Evolutionary conservation across 2,329 filamentous ascomycete genomes (phyloP).

Genomic region (Fusarium sp.): DNA sequence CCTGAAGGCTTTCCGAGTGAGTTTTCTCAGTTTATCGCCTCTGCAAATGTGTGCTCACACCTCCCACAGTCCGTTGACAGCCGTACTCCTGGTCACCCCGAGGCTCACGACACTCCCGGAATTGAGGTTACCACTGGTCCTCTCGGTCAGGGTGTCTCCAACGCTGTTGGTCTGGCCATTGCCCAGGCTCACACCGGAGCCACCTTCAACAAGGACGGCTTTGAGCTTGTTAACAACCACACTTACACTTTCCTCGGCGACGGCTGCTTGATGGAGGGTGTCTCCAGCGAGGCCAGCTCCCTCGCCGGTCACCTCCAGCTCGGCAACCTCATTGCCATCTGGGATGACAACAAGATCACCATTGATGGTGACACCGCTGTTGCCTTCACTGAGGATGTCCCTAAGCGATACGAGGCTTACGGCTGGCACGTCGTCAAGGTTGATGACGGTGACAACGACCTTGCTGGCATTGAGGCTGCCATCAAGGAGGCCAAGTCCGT

Average conservation of each 20-base stretch:
- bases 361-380: conserved; percentile 95
- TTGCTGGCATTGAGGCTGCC: conserved; percentile 88
- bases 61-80: conserved; percentile 64
- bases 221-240: conserved; percentile 93
- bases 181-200: conserved; percentile 92
- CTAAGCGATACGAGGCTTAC: conserved; percentile 95
- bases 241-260: conserved; percentile 98
- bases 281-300: conserved; percentile 92
- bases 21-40: conserved; percentile 54
- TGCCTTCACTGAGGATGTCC: conserved; percentile 96
- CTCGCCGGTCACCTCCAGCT: conserved; percentile 96
- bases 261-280: conserved; percentile 98
- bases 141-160: conserved; percentile 96
- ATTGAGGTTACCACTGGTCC: conserved; percentile 98
- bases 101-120: conserved; percentile 95
- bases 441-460: conserved; percentile 88
- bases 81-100: conserved; percentile 96
- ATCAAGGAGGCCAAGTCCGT: conserved; percentile 87
- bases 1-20: conserved; percentile 95
- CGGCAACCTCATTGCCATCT: conserved; percentile 96
- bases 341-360: conserved; percentile 98
- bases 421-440: conserved; percentile 94
- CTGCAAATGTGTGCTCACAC: conserved; percentile 18
- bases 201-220: conserved; percentile 96
- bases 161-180: conserved; percentile 97